A percentile compares a stretch with the other conserved stretches of the same genome.
Evolutionary conservation across 768 basidiomycete species (phyloP).

Genomic region (Phylloporus sp.): DNA sequence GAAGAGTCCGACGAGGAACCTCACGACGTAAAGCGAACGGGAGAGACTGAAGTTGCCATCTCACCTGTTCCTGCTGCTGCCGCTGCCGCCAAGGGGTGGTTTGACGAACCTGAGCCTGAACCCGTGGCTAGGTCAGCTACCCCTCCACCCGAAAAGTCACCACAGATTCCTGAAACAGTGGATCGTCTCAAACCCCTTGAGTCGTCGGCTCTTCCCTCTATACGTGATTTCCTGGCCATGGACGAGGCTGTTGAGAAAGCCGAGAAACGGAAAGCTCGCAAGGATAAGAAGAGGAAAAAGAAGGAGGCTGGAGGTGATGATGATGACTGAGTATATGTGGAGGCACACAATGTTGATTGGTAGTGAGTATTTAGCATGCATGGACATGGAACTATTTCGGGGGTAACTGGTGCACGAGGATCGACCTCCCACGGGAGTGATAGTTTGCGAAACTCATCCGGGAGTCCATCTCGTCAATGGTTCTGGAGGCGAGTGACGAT

Average conservation of each 20-base stretch:
- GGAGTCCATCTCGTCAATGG: conserved; percentile 75
- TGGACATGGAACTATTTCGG: not conserved
- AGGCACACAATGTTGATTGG: not conserved
- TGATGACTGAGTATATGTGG: conserved; percentile 24
- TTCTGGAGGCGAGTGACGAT: conserved; percentile 36
- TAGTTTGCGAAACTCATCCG: conserved; percentile 60
- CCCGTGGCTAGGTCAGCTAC: conserved; percentile 18
- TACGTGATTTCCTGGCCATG: conserved; percentile 76
- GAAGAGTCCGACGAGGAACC: conserved; percentile 46
- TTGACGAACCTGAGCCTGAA: conserved; percentile 40
- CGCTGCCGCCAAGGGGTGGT: conserved; percentile 38
- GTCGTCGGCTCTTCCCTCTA: conserved; percentile 79
- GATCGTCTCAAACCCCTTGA: conserved; percentile 67
- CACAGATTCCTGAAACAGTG: conserved; percentile 12
- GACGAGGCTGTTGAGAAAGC: conserved; percentile 62
- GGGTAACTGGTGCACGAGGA: conserved; percentile 25
- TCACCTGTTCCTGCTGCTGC: not conserved
- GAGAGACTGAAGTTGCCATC: conserved; percentile 10
- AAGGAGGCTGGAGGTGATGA: conserved; percentile 28
- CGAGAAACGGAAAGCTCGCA: conserved; percentile 68
- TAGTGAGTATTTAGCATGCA: conserved; percentile 1
- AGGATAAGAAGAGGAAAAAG: conserved; percentile 66
- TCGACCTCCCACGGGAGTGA: conserved; percentile 48
- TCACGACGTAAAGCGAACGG: conserved; percentile 14
- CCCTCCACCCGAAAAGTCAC: conserved; percentile 11